Percentiles rank a stretch among this genome's conserved stretches.
Conservation (phyloP, 1,284 basidiomycete species). For the Austropuccinia psidii region DNA sequence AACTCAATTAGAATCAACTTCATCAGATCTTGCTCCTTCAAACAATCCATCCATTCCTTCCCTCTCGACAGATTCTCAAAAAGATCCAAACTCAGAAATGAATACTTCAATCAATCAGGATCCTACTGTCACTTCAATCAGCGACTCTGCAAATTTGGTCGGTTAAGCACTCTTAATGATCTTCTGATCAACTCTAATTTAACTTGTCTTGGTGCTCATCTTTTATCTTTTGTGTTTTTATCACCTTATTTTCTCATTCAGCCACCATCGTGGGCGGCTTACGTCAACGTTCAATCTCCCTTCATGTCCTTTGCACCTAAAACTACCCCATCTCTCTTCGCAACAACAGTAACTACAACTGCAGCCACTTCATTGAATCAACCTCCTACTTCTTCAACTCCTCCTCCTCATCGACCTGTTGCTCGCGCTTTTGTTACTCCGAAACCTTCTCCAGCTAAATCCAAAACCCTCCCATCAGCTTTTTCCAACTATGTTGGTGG, state of each 20-base stretch:
- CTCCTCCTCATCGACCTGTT: too few relatives aligned
- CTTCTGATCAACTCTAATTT: background rate
- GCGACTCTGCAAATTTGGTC: too few relatives aligned
- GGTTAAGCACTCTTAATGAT: background rate
- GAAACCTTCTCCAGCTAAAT: background rate
- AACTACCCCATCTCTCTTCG: background rate
- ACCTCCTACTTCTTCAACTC: background rate
- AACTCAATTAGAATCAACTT: background rate
- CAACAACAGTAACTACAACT: background rate
- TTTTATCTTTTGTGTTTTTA: background rate
- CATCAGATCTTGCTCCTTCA: background rate
- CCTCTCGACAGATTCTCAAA: background rate
- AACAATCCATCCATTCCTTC: background rate
- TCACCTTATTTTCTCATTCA: background rate
- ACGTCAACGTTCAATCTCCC: conserved; percentile 13
- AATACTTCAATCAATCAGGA: too few relatives aligned
- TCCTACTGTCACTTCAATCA: too few relatives aligned
- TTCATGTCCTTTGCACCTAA: conserved; percentile 24
- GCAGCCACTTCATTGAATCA: background rate
- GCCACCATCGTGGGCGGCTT: conserved; percentile 29
- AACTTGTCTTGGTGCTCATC: background rate
- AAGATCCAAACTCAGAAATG: too few relatives aligned
- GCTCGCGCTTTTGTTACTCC: conserved; percentile 7
- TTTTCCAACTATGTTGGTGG: background rate
- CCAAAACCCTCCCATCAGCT: background rate